These are phyloP conservation scores for Nothomitra cinnamomea DNA, from an alignment of 2,329 filamentous ascomycete species.

Conservation along the genomic window DNA sequence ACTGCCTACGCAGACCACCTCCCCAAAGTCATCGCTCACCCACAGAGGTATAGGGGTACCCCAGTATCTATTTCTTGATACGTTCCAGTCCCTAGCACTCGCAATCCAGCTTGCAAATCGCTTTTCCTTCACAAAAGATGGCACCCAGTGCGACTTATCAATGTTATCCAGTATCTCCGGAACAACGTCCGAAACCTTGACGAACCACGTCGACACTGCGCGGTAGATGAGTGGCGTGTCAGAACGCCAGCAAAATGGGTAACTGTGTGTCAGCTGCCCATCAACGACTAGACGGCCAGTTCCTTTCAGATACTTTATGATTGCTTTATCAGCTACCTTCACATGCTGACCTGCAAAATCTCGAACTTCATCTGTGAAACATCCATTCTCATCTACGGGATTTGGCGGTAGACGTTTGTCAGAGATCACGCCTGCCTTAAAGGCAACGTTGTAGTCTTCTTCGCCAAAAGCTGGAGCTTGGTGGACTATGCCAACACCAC, in stretches of 20 bases:
- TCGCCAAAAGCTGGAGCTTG: constrained; percentile 89
- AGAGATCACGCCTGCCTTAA: constrained; percentile 59
- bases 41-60: constrained; percentile 84
- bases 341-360: constrained; percentile 81
- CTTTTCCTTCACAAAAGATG: constrained; percentile 75
- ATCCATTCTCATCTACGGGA: constrained; percentile 70
- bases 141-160: constrained; percentile 81
- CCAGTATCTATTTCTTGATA: constrained; percentile 89
- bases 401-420: constrained; percentile 70
- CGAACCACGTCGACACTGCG: constrained; percentile 88
- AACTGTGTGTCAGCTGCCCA: constrained; percentile 76
- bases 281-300: constrained; percentile 65
- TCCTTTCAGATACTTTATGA: constrained; percentile 74
- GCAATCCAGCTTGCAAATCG: constrained; percentile 84
- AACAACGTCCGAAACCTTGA: constrained; percentile 69
- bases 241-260: constrained; percentile 88
- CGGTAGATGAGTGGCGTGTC: constrained; percentile 88
- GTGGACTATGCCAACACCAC: constrained; percentile 87
- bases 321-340: constrained; percentile 81
- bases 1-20: constrained; percentile 74
- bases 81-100: constrained; percentile 88
- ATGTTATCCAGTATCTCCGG: constrained; percentile 85
- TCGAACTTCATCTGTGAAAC: constrained; percentile 57
- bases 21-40: constrained; percentile 78
- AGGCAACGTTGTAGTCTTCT: constrained; percentile 78